Percentiles rank a stretch among this genome's conserved stretches.
Evolutionary conservation across 2,329 filamentous ascomycete genomes (phyloP).

Genomic region (Acephala macrosclerotiorum): DNA sequence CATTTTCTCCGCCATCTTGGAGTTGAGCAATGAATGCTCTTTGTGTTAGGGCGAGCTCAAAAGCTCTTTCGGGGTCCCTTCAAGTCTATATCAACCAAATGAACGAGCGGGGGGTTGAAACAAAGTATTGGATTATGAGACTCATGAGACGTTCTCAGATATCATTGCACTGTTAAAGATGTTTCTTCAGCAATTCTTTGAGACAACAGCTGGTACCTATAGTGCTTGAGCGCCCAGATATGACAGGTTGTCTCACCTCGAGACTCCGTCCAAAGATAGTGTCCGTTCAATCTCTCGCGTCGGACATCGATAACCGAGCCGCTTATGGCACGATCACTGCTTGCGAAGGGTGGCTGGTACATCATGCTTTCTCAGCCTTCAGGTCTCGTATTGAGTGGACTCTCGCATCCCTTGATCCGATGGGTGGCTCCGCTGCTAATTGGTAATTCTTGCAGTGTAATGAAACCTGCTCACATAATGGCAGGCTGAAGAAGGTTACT

Average conservation of each 20-base stretch:
- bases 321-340: constrained; percentile 1
- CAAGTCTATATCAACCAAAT: constrained; percentile 7
- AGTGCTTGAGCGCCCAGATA: constrained; percentile 9
- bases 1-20: constrained; percentile 45
- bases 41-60: background rate
- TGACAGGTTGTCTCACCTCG: constrained; percentile 10
- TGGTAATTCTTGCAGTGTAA: background rate
- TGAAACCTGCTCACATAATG: background rate
- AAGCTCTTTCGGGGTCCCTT: constrained; percentile 3
- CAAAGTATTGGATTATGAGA: constrained; percentile 1
- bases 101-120: constrained; percentile 6
- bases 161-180: constrained; percentile 8
- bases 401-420: no score
- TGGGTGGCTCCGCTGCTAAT: no score
- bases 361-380: constrained; percentile 10
- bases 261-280: constrained; percentile 8
- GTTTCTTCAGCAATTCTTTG: constrained; percentile 2
- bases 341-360: constrained; percentile 6
- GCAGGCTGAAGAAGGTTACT: background rate
- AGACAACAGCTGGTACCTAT: constrained; percentile 13
- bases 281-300: constrained; percentile 4
- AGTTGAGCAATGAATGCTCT: constrained; percentile 9
- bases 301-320: constrained; percentile 11
- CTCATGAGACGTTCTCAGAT: constrained; percentile 9
- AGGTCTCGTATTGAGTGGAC: background rate